Conservation (phyloP, 768 basidiomycete species). For the Collybiopsis luxurians region DNA sequence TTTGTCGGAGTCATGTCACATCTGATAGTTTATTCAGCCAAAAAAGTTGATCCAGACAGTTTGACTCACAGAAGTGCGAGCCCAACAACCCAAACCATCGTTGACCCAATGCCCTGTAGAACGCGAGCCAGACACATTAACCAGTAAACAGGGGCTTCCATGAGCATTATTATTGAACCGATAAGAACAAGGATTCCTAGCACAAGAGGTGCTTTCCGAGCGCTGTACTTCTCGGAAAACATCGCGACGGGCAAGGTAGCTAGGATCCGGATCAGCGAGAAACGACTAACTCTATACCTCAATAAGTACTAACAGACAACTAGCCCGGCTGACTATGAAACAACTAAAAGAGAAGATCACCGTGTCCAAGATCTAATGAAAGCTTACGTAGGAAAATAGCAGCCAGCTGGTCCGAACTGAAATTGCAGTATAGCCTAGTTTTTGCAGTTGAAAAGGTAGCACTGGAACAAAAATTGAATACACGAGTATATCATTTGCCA, state of each 20-base stretch:
- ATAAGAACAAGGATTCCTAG: constrained; percentile 48
- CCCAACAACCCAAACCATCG: constrained; percentile 62
- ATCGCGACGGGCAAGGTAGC: constrained; percentile 60
- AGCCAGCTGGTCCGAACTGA: constrained; percentile 60
- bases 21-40: constrained; percentile 22
- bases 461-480: constrained; percentile 65
- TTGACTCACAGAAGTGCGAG: constrained; percentile 50
- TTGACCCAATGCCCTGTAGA: constrained; percentile 59
- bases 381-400: constrained; percentile 52
- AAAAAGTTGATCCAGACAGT: not conserved
- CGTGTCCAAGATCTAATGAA: not conserved
- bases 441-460: constrained; percentile 59
- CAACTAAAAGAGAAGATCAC: not conserved
- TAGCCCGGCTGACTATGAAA: constrained; percentile 50
- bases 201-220: constrained; percentile 46
- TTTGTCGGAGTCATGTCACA: constrained; percentile 54
- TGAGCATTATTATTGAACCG: constrained; percentile 56
- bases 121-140: constrained; percentile 58
- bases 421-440: constrained; percentile 39
- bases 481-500: constrained; percentile 52
- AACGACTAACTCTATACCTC: too few species aligned
- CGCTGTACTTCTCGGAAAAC: constrained; percentile 48
- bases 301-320: constrained; percentile 40
- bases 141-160: constrained; percentile 56
- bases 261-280: constrained; percentile 12